A percentile compares a stretch with the other conserved stretches of the same genome.
These are phyloP conservation scores for Populus tremula DNA, from an alignment of 345 rosid genomes.

Conservation along the genomic window DNA sequence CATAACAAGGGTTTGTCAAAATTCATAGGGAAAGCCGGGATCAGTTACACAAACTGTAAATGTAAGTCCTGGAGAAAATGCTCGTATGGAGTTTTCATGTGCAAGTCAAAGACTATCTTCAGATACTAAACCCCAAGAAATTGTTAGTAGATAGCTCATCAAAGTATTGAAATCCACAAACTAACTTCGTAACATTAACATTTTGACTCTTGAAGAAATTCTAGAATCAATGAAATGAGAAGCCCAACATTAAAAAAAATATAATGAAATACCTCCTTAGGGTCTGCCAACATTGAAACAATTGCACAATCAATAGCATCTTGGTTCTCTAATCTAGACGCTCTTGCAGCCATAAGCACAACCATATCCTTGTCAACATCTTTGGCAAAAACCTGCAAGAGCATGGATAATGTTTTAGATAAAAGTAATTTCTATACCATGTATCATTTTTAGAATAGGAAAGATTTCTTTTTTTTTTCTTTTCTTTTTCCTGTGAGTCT, in stretches of 20 bases:
- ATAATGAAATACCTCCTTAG: conserved; percentile 31
- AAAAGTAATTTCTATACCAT: neutral
- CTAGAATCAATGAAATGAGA: neutral
- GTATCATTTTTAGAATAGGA: neutral
- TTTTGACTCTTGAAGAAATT: neutral
- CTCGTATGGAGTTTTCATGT: neutral
- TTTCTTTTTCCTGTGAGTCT: no score
- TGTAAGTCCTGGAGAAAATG: neutral
- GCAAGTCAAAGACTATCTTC: neutral
- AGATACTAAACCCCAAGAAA: neutral
- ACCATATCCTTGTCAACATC: conserved; percentile 36
- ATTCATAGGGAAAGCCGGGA: neutral
- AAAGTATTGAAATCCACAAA: neutral
- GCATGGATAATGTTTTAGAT: neutral
- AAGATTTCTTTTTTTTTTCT: neutral
- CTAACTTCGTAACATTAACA: neutral
- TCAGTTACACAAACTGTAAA: neutral
- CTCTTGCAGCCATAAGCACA: conserved; percentile 40
- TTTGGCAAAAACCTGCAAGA: conserved; percentile 30
- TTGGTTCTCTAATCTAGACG: conserved; percentile 44
- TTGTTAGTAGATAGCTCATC: neutral
- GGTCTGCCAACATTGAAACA: conserved; percentile 39
- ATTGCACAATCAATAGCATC: conserved; percentile 38
- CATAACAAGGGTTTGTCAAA: neutral
- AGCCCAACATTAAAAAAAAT: neutral